Conservation (phyloP, 2,329 filamentous ascomycete species). For the Fusarium graminum region DNA sequence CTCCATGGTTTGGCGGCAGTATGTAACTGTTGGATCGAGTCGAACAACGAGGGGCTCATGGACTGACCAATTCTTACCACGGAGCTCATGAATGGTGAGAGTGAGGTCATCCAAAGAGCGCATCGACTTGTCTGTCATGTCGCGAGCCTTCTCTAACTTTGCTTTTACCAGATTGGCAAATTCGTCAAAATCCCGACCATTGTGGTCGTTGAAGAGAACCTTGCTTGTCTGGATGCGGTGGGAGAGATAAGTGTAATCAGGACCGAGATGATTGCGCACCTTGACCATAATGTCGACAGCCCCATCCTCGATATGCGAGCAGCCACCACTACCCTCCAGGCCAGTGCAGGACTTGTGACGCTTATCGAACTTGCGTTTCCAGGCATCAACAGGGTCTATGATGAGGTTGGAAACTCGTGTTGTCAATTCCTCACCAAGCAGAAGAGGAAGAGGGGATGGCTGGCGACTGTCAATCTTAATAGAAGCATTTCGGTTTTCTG, state of each 20-base stretch:
- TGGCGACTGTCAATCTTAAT: slow-evolving; percentile 63
- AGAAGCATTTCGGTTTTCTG: slow-evolving; percentile 55
- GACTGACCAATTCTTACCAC: slow-evolving; percentile 60
- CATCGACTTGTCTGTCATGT: slow-evolving; percentile 58
- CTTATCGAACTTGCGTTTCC: slow-evolving; percentile 58
- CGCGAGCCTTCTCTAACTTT: slow-evolving; percentile 55
- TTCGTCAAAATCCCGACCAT: slow-evolving; percentile 59
- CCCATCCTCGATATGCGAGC: slow-evolving; percentile 58
- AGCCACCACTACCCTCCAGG: slow-evolving; percentile 55
- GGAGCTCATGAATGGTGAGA: slow-evolving; percentile 61
- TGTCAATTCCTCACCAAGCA: slow-evolving; percentile 62
- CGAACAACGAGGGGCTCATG: slow-evolving; percentile 62
- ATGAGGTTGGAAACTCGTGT: slow-evolving; percentile 60
- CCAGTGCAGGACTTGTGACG: slow-evolving; percentile 55
- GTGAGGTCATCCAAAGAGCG: slow-evolving; percentile 62
- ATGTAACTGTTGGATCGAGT: slow-evolving; percentile 58
- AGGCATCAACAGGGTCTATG: slow-evolving; percentile 57
- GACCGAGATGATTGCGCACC: slow-evolving; percentile 64
- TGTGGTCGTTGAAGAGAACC: slow-evolving; percentile 60
- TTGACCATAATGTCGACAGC: slow-evolving; percentile 62
- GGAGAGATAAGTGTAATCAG: slow-evolving; percentile 60
- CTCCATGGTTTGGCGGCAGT: slow-evolving; percentile 61
- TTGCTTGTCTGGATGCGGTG: slow-evolving; percentile 60
- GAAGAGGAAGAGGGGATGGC: slow-evolving; percentile 61
- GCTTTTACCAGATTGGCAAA: slow-evolving; percentile 59